phyloP scores from a whole-genome alignment of 2,329 filamentous ascomycete genomes.

The Diplodia scrobiculata region DNA sequence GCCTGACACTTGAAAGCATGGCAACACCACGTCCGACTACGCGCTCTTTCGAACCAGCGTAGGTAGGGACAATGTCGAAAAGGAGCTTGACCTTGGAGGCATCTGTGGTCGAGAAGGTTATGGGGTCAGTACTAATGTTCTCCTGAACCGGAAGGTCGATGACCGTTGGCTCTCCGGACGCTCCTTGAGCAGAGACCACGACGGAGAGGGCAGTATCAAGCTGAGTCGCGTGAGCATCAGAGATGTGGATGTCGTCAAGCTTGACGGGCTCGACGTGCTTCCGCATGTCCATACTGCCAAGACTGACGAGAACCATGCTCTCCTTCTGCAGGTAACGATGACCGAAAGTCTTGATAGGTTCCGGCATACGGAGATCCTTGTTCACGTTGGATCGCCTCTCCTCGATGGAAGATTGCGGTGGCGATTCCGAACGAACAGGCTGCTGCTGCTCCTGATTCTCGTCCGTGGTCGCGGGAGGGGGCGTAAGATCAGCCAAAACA shows the following conservation, averaged over 20 bases:
- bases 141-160: conserved; percentile 94
- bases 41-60: conserved; percentile 78
- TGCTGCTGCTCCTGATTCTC: conserved; percentile 27
- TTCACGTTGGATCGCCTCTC: conserved; percentile 48
- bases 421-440: conserved; percentile 45
- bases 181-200: conserved; percentile 82
- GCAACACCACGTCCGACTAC: conserved; percentile 87
- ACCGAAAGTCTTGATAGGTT: conserved; percentile 91
- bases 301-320: conserved; percentile 84
- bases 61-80: conserved; percentile 95
- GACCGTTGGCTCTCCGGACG: conserved; percentile 80
- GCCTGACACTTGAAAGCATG: conserved; percentile 81
- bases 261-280: conserved; percentile 79
- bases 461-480: conserved; percentile 40
- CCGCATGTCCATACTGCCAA: conserved; percentile 92
- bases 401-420: conserved; percentile 59
- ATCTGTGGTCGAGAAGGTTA: conserved; percentile 82
- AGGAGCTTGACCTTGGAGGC: conserved; percentile 79
- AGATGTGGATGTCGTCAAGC: conserved; percentile 83
- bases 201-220: conserved; percentile 92
- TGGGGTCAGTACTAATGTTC: conserved; percentile 88
- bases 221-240: conserved; percentile 86
- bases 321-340: conserved; percentile 91
- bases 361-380: conserved; percentile 58
- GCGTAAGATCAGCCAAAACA: conserved; percentile 62